Evolutionary conservation across 192 early-diverging fungal genomes (phyloP).

Genomic region (Backusella liffmaniae): DNA sequence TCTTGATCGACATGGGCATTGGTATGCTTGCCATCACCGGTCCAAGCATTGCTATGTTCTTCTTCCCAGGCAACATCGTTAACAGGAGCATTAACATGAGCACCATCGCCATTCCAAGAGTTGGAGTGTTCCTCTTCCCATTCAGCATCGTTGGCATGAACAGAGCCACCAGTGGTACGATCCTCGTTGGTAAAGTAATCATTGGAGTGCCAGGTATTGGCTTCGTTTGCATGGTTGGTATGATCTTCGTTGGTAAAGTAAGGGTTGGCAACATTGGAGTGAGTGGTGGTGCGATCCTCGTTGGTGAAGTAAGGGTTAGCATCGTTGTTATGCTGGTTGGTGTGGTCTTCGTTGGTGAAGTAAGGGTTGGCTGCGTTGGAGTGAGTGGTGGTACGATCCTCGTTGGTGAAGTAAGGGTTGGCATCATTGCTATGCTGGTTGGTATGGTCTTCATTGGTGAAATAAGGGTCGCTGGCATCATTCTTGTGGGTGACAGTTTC

Average conservation of each 20-base stretch:
- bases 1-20: background rate
- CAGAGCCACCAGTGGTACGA: background rate
- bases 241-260: slow-evolving; percentile 8
- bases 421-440: background rate
- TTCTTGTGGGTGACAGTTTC: slow-evolving; percentile 19
- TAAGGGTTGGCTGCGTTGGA: background rate
- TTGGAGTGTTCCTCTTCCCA: background rate
- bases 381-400: background rate
- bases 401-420: background rate
- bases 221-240: background rate
- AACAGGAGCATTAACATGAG: background rate
- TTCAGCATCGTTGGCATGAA: slow-evolving; percentile 2
- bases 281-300: background rate
- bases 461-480: background rate
- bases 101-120: background rate
- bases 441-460: background rate
- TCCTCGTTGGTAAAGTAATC: background rate
- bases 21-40: background rate
- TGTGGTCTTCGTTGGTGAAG: background rate
- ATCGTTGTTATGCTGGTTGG: background rate
- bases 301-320: slow-evolving; percentile 3
- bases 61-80: background rate
- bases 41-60: background rate
- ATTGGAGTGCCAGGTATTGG: background rate
- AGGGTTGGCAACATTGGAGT: background rate